Evolutionary conservation across 352 stramenopile species (phyloP).

Genomic region (Globisporangium polare): DNA sequence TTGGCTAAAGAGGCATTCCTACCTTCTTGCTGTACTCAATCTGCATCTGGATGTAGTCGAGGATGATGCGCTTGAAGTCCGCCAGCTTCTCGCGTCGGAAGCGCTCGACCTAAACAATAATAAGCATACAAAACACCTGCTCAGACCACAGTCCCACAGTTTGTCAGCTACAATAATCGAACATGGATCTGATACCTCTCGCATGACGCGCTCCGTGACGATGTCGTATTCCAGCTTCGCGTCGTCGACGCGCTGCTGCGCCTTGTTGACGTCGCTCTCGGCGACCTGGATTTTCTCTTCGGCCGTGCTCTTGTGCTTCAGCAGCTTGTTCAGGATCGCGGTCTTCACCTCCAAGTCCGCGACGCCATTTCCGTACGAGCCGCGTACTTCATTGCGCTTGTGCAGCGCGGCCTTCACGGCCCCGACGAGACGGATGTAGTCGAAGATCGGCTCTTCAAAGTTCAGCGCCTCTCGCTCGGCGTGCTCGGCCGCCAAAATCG

Average conservation of each 20-base stretch:
- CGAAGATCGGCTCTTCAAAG: constrained; percentile 95
- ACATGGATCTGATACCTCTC: constrained; percentile 46
- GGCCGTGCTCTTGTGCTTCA: constrained; percentile 56
- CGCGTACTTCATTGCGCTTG: constrained; percentile 91
- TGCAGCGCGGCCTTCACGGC: constrained; percentile 92
- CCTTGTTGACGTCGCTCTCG: constrained; percentile 65
- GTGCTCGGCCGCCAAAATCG: constrained; percentile 89
- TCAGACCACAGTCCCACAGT: not conserved
- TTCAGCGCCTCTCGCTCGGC: constrained; percentile 89
- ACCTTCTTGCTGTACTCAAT: constrained; percentile 96
- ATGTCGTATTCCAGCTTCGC: constrained; percentile 93
- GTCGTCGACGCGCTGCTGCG: constrained; percentile 84
- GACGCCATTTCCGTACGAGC: constrained; percentile 83
- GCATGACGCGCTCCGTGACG: constrained; percentile 91
- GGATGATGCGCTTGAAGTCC: constrained; percentile 94
- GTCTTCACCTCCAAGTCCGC: constrained; percentile 88
- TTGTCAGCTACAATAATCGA: not conserved
- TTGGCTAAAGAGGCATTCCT: not conserved
- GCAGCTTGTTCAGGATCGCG: constrained; percentile 46
- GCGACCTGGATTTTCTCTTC: constrained; percentile 90
- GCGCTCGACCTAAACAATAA: constrained; percentile 75
- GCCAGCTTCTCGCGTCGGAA: constrained; percentile 95
- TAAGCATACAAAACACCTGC: not conserved
- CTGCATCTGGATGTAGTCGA: constrained; percentile 97
- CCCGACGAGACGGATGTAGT: constrained; percentile 96